phyloP scores from a whole-genome alignment of 192 early-diverging fungal genomes.

The Backusella tuberculispora region DNA sequence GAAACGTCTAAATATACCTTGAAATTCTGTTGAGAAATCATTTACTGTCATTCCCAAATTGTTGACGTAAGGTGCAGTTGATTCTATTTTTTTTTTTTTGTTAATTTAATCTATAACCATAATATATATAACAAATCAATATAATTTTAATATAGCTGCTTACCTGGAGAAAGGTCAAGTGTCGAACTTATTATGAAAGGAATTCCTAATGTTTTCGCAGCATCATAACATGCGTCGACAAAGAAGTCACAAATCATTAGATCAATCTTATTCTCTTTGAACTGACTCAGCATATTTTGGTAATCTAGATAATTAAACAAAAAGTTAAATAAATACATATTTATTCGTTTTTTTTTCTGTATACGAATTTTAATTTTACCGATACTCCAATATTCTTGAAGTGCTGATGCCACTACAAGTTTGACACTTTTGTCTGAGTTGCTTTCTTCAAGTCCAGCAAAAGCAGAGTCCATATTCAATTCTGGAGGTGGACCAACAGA shows the following conservation, averaged over 20 bases:
- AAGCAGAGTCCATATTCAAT: neutral
- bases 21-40: neutral
- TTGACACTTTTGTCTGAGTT: neutral
- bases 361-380: neutral
- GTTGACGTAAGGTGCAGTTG: neutral
- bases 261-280: neutral
- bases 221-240: constrained; percentile 20
- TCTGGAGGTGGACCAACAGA: neutral
- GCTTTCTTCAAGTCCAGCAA: neutral
- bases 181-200: constrained; percentile 34
- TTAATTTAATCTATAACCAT: neutral
- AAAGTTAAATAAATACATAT: neutral
- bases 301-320: neutral
- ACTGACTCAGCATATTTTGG: neutral
- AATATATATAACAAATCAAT: neutral
- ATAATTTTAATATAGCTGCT: neutral
- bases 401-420: neutral
- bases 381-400: neutral
- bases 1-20: neutral
- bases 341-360: neutral
- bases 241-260: constrained; percentile 31
- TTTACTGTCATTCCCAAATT: neutral
- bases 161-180: constrained; percentile 5
- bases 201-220: constrained; percentile 14
- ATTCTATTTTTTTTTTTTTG: neutral